Evolutionary conservation across 2,329 filamentous ascomycete species (phyloP), one percentile per base, ranked within the genome.

Genomic region (Cladosporium sp.): DNA sequence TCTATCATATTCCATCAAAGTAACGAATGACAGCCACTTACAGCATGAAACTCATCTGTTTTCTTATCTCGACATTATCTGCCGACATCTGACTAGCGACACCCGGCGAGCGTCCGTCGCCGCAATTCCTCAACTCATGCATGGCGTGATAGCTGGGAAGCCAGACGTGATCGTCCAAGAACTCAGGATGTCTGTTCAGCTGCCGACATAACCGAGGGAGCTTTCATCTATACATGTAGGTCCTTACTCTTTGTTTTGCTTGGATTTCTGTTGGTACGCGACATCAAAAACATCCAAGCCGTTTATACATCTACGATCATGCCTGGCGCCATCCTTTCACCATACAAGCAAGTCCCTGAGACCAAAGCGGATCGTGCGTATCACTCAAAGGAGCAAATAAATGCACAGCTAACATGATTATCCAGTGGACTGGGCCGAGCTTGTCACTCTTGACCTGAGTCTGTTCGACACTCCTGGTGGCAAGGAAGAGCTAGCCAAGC

Each of bases 391-490:
- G 54, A 46, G n/a, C 25, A 3, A 1, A 18, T 20, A 16, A 13
- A 43, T 12, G 8, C 19, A 4, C 22, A 18, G 2, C 30, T 38
- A 33, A 38, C 19, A 8, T 48, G n/a, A 43, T 7, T 25, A 19
- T 33, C 18, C 3, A 55, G 54, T 62, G 7, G 55, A 58, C 42
- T 83, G 78, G 76, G 75, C 78, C 1, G 78, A 82, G 50, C 70
- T 83, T 1, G 71, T 78, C 4, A 82, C 77, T 1, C 70, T 83
- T 9, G 79, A 82, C 52, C 69, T 83, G 0, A 72, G 73, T 29
- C 71, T 73, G 30, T 82, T 78, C 57, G 73, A 77, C 22, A 65
- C 73, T 29, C 76, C 77, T 0, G 77, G 74, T 1, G 78, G 78
- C 3, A 81, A 80, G 57, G 68, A 79, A 53, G 66, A 67, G 33